Evolutionary conservation across 164 flowering plant species (phyloP), one percentile per base, ranked within the genome.

Genomic region (Euptelea pleiosperma): DNA sequence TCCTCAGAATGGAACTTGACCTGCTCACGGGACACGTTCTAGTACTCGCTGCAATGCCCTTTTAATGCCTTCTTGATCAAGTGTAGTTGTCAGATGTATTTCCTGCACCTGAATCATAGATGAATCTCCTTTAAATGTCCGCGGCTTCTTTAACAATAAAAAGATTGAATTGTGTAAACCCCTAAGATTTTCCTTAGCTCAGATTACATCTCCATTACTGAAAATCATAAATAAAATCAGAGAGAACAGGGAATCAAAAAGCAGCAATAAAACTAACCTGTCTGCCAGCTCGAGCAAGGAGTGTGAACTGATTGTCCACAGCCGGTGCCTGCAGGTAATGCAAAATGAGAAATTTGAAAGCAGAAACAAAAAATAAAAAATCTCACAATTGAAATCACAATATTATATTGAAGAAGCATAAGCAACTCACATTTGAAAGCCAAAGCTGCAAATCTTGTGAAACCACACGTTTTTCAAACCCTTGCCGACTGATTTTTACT

Each of bases 201-300:
- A n/a, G n/a, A n/a, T n/a, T n/a, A n/a, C n/a, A n/a, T n/a, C n/a
- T n/a, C n/a, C n/a, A 48, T 3, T 22, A 19, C 24, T n/a, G 8
- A 42, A 28, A 34, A 43, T 25, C 24, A 22, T 10, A 30, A 45
- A n/a, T 0, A 6, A 29, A 26, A n/a, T 22, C 21, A 54, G 22
- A 24, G 45, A 24, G 15, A 39, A 64, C 24, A 43, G n/a, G 34
- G 15, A 37, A 58, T 15, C 10, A 12, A 35, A 9, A 25, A 19
- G 8, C 33, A 15, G 24, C 15, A 56, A 11, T 46, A 4, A 34
- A 25, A 55, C 52, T 37, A 62, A 80, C 96, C 89, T 92, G 93
- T 65, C 98, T 76, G 58, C 98, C 98, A 48, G 96, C 98, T 26
- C 96, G 93, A 71, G 96, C 96, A 68, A 92, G 90, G 48, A 92